These are phyloP conservation scores for Daedaleopsis sinensis DNA, from an alignment of 768 basidiomycete species.

Conservation along the genomic window DNA sequence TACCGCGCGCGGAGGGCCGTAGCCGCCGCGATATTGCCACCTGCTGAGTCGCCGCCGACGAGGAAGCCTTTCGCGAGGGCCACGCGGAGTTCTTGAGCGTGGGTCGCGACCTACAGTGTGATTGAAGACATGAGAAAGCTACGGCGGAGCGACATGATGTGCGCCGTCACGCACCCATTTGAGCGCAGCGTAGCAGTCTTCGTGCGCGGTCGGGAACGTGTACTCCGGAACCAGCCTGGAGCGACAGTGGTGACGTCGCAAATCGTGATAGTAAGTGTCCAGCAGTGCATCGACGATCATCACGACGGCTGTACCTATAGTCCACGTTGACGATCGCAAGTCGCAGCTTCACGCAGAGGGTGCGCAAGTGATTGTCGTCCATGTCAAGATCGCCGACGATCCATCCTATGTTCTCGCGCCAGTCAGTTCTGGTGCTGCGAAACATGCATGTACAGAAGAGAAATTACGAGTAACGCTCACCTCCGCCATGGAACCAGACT, in stretches of 20 bases:
- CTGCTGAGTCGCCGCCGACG: constrained; percentile 29
- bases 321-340: constrained; percentile 26
- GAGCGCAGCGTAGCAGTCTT: constrained; percentile 27
- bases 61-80: constrained; percentile 30
- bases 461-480: too few species aligned
- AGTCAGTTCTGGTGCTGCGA: too few species aligned
- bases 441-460: too few species aligned
- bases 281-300: neutral
- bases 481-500: too few species aligned
- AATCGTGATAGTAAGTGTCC: too few species aligned
- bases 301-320: constrained; percentile 7
- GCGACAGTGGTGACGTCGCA: neutral
- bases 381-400: constrained; percentile 9
- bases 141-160: too few species aligned
- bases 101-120: constrained; percentile 10
- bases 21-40: constrained; percentile 28
- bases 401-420: too few species aligned
- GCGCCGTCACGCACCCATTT: constrained; percentile 21
- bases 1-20: constrained; percentile 28
- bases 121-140: too few species aligned
- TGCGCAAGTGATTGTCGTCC: constrained; percentile 26
- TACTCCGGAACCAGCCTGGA: constrained; percentile 30
- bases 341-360: constrained; percentile 18
- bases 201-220: constrained; percentile 23
- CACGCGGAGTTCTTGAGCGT: constrained; percentile 13